Base-by-base conservation (phyloP, 208 protist genomes). In the Acanthamoeba divionensis region DNA sequence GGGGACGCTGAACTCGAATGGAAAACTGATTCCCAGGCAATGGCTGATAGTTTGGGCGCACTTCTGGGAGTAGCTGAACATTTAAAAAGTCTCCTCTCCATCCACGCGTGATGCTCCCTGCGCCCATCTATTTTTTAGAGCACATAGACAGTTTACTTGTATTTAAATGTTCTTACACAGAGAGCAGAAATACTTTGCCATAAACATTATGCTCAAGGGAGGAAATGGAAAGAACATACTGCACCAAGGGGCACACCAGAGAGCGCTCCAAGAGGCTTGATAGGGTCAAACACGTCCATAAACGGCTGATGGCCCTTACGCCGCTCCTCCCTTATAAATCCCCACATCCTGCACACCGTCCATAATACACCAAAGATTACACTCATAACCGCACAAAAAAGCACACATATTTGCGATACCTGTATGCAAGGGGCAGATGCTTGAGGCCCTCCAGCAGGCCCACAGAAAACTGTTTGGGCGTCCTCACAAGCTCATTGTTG, bases 51-150 rank as follows among this genome's bases (percentile, higher is more conserved):
- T 0, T 18, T 31, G 24, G 10, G 8, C 7, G 41, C 9, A 6
- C 7, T 29, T 33, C 15, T 24, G 85, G 36, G 3, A 71, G 18
- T 6, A 90, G 62, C 0, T 47, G 87, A n/a, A 26, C 38, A n/a
- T 66, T 45, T 5, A 50, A 36, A 24, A 93, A 93, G 26, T 90
- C 89, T 36, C 91, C 91, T 24, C 91, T 18, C 90, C 73, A 93
- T 41, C 91, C 48, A 15, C 89, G 48, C 21, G 60, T 71, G 21
- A 93, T 55, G 50, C 24, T 24, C 33, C 91, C 91, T n/a, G 69
- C 33, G 65, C 91, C 91, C 69, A 93, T 52, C 31, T 52, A n/a
- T n/a, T n/a, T n/a, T n/a, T n/a, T n/a, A n/a, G n/a, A n/a, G n/a
- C n/a, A n/a, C n/a, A n/a, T n/a, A n/a, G n/a, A n/a, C n/a, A n/a